phyloP scores from a whole-genome alignment of 352 stramenopile genomes.

The Pythium rhizo-oryzae region DNA sequence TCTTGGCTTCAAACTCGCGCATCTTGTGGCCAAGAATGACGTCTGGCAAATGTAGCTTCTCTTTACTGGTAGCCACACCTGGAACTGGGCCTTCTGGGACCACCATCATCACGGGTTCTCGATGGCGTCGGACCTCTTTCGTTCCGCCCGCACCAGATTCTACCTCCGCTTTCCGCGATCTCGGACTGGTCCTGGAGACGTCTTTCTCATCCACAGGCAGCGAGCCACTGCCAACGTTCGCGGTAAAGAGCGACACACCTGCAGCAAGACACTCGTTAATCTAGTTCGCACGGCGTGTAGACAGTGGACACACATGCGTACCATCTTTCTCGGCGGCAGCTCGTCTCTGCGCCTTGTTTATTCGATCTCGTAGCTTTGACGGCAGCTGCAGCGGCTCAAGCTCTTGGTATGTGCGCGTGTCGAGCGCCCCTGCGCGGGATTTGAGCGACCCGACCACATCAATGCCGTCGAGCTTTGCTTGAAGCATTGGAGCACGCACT shows the following conservation, averaged over 20 bases:
- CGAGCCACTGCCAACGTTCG: neutral
- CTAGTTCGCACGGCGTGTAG: neutral
- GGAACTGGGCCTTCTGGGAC: neutral
- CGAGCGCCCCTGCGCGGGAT: conserved; percentile 33
- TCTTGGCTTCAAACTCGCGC: conserved; percentile 77
- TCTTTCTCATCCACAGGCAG: conserved; percentile 24
- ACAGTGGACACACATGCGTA: conserved; percentile 4
- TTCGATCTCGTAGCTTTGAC: conserved; percentile 59
- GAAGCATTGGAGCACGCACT: neutral
- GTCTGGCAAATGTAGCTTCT: conserved; percentile 66
- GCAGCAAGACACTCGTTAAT: neutral
- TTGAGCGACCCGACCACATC: neutral
- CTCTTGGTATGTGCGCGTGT: conserved; percentile 59
- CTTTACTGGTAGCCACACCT: neutral
- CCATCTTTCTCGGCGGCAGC: conserved; percentile 68
- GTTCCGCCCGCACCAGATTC: no score
- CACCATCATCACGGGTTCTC: neutral
- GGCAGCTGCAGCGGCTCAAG: conserved; percentile 65
- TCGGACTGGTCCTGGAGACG: conserved; percentile 2
- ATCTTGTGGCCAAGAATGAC: conserved; percentile 81
- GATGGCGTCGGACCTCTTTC: neutral
- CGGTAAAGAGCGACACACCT: conserved; percentile 63
- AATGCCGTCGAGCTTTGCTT: neutral
- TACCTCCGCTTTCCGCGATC: neutral
- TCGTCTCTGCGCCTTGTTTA: conserved; percentile 65